Evolutionary conservation across 179 eudicot genomes (phyloP), one percentile per base, ranked within the genome.

Genomic region (Amaranthus tricolor): DNA sequence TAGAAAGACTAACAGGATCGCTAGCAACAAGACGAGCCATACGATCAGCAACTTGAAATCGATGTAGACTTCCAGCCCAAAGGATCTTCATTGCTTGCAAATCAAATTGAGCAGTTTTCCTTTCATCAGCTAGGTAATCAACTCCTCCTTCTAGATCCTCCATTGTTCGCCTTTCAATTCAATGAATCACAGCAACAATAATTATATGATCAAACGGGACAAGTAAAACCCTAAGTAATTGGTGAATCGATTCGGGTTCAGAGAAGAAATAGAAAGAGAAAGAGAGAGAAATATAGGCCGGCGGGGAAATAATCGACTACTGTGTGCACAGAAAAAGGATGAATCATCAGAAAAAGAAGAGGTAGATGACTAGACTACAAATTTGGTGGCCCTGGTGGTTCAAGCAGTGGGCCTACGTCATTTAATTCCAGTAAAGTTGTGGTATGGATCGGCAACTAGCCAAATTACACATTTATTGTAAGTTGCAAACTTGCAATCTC

Each of bases 11-110:
- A 49, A 95, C 99, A 76, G 99, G 99, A 88, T 95, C 99, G 71
- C 79, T 80, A 40, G 98, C 99, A 66, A 95, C 99, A 66, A 95
- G 96, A 78, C 93, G 96, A 70, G 97, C 84, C 75, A 95, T 89
- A 12, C 97, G 98, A 89, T 95, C 97, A 43, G 91, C 82, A 74
- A 95, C 63, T 79, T 95, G 83, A 57, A 89, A 83, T 21, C 74
- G 70, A 59, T 71, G 90, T 6, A 67, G 79, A 6, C 91, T 87
- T 47, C 99, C 98, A 4, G 98, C 97, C 99, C 99, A 95, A 3
- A 91, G 80, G 77, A 95, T 77, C 86, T 93, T 95, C 99, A 95
- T 89, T 0, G 85, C 55, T 9, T 93, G 84, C 5, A 89, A 85
- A 84, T 93, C 96, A 73, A 95, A 95, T 53, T 85, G 75, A 0